Conservation (phyloP, 306 rosid species). For the Medicago arabica region DNA sequence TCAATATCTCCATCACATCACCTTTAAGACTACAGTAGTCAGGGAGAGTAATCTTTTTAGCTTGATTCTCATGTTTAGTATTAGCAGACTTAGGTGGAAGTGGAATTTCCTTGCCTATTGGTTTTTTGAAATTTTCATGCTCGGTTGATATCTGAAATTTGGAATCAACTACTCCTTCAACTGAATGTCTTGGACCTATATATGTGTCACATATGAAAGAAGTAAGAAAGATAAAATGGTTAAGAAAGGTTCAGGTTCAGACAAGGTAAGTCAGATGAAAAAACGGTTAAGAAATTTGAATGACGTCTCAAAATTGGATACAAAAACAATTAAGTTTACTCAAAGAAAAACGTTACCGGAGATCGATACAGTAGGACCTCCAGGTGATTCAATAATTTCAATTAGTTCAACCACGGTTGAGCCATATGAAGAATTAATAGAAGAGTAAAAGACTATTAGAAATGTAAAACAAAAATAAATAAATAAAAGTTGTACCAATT, state of each 20-base stretch:
- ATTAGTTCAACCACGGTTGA: too few relatives aligned
- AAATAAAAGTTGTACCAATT: too few relatives aligned
- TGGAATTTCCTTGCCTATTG: slow-evolving; percentile 9
- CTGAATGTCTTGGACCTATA: slow-evolving; percentile 17
- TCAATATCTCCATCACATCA: slow-evolving; percentile 51
- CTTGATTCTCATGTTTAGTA: slow-evolving; percentile 27
- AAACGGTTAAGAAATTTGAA: background rate
- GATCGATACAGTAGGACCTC: too few relatives aligned
- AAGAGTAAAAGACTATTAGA: too few relatives aligned
- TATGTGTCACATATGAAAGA: background rate
- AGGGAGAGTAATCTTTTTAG: slow-evolving; percentile 45
- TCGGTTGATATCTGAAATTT: slow-evolving; percentile 7
- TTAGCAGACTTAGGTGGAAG: slow-evolving; percentile 9
- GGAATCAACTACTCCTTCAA: slow-evolving; percentile 9
- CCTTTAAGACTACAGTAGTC: slow-evolving; percentile 39
- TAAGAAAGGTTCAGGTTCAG: background rate
- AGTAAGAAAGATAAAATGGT: too few relatives aligned
- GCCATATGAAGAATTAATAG: too few relatives aligned
- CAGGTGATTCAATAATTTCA: too few relatives aligned
- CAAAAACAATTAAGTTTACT: too few relatives aligned
- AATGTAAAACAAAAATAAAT: too few relatives aligned
- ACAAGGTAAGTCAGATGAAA: slow-evolving; percentile 5
- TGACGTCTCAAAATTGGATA: too few relatives aligned
- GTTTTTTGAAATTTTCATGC: background rate
- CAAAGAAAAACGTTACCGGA: too few relatives aligned